phyloP scores from a whole-genome alignment of 768 basidiomycete genomes.

The Gyrodon lividus region DNA sequence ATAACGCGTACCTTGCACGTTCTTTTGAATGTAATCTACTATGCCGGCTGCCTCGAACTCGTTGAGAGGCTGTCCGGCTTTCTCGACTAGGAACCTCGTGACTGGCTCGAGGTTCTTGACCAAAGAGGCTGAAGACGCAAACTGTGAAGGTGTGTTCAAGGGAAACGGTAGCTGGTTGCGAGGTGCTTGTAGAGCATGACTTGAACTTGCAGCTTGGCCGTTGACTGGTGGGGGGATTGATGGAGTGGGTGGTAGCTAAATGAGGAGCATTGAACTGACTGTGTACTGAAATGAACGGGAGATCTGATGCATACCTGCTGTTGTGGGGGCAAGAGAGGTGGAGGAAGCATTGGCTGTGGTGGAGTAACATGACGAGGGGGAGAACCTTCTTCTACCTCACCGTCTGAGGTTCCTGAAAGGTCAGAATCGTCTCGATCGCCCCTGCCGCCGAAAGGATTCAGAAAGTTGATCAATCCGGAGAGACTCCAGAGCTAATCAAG shows the following conservation, averaged over 20 bases:
- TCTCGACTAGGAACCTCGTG: slow-evolving; percentile 46
- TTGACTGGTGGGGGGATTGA: slow-evolving; percentile 16
- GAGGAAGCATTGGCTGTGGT: slow-evolving; percentile 22
- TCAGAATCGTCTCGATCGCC: slow-evolving; percentile 24
- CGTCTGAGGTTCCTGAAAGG: slow-evolving; percentile 17
- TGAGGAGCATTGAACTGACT: slow-evolving; percentile 20
- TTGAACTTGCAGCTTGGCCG: slow-evolving; percentile 11
- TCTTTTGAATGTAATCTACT: slow-evolving; percentile 53
- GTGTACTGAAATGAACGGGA: slow-evolving; percentile 14
- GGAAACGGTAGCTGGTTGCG: slow-evolving; percentile 18
- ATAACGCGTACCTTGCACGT: slow-evolving; percentile 42
- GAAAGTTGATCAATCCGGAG: slow-evolving; percentile 45
- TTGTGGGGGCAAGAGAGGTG: slow-evolving; percentile 19
- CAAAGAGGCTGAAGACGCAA: slow-evolving; percentile 26
- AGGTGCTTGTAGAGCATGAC: slow-evolving; percentile 13
- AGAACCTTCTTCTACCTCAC: slow-evolving; percentile 28
- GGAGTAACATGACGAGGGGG: slow-evolving; percentile 26
- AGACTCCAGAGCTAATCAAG: slow-evolving; percentile 49
- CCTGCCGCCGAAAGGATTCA: slow-evolving; percentile 45
- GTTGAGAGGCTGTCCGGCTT: slow-evolving; percentile 47
- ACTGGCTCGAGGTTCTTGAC: slow-evolving; percentile 48
- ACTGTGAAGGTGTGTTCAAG: slow-evolving; percentile 14
- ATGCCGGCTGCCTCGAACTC: slow-evolving; percentile 53
- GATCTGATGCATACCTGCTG: slow-evolving; percentile 27
- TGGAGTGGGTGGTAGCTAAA: slow-evolving; percentile 24